phyloP scores from a whole-genome alignment of 1,284 basidiomycete species.

The Mrakiaceae sp. region DNA sequence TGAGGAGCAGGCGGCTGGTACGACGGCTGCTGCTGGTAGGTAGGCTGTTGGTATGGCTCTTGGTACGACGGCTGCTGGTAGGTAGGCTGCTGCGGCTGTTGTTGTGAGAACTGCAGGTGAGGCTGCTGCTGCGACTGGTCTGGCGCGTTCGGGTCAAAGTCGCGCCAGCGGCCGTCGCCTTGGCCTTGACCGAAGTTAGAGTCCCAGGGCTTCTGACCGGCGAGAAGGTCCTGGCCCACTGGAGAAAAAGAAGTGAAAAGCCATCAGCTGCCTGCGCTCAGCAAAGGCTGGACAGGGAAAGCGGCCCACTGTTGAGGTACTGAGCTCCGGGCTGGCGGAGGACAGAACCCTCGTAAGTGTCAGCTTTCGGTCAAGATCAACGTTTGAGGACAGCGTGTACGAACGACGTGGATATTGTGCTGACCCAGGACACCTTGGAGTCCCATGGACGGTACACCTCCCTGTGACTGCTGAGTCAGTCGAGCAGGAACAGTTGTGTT shows the following conservation, averaged over 20 bases:
- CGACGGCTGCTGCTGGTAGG: background rate
- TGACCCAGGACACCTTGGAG: constrained; percentile 32
- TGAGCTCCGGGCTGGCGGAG: constrained; percentile 14
- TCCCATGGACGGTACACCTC: constrained; percentile 22
- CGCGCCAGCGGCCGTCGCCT: constrained; percentile 32
- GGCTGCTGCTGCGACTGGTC: background rate
- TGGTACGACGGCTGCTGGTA: constrained; percentile 2
- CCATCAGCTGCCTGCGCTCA: background rate
- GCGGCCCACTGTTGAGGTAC: constrained; percentile 7
- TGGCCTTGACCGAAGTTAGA: constrained; percentile 33
- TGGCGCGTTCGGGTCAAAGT: constrained; percentile 20
- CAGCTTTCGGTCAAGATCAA: no score
- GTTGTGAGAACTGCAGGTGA: background rate
- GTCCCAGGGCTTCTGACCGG: constrained; percentile 35
- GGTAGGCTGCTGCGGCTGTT: background rate
- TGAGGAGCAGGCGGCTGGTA: background rate
- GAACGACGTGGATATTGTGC: constrained; percentile 32
- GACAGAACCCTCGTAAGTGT: background rate
- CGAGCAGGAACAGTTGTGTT: background rate
- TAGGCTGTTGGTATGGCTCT: background rate
- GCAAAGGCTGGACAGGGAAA: background rate
- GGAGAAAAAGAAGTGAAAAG: constrained; percentile 23
- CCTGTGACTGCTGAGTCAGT: constrained; percentile 10
- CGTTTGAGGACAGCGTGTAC: background rate
- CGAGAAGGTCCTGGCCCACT: constrained; percentile 32